Conservation (phyloP, 768 basidiomycete genomes). For the Trametes maxima region DNA sequence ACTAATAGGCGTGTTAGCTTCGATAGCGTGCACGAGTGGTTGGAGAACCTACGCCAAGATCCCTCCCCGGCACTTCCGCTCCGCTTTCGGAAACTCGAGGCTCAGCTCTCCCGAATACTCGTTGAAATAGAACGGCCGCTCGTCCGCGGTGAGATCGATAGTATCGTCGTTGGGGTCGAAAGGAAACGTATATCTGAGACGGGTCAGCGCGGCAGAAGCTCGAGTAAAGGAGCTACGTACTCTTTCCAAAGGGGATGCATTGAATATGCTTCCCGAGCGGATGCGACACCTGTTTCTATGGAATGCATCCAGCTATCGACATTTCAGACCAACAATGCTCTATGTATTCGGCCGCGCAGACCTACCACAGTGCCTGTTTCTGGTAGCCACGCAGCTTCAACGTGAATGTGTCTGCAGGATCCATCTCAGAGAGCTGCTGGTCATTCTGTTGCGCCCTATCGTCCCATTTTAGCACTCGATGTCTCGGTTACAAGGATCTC, state of each 20-base stretch:
- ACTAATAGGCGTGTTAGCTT: neutral
- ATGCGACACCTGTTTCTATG: constrained; percentile 73
- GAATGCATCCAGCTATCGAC: constrained; percentile 84
- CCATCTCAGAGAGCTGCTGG: constrained; percentile 73
- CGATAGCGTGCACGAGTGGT: too few species aligned
- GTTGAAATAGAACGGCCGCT: constrained; percentile 84
- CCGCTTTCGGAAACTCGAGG: constrained; percentile 80
- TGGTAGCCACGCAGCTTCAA: constrained; percentile 84
- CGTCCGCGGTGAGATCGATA: constrained; percentile 82
- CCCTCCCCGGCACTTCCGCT: constrained; percentile 78
- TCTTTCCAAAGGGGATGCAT: constrained; percentile 96
- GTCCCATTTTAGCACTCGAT: neutral
- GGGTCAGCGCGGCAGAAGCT: constrained; percentile 6
- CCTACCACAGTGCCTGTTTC: constrained; percentile 79
- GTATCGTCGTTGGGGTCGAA: constrained; percentile 54
- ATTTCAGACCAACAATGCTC: neutral
- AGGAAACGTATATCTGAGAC: constrained; percentile 71
- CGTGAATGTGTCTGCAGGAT: constrained; percentile 76
- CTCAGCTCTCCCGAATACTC: constrained; percentile 90
- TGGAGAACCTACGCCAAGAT: constrained; percentile 71
- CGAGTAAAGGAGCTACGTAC: constrained; percentile 46
- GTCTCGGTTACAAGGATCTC: neutral
- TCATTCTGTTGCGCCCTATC: constrained; percentile 85
- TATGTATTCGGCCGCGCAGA: constrained; percentile 35
- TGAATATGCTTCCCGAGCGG: constrained; percentile 67